A percentile compares a stretch with the other conserved stretches of the same genome.
Evolutionary conservation across 225 moss, liverwort and hornwort species (phyloP).

Genomic region (Pleurozium schreberi): DNA sequence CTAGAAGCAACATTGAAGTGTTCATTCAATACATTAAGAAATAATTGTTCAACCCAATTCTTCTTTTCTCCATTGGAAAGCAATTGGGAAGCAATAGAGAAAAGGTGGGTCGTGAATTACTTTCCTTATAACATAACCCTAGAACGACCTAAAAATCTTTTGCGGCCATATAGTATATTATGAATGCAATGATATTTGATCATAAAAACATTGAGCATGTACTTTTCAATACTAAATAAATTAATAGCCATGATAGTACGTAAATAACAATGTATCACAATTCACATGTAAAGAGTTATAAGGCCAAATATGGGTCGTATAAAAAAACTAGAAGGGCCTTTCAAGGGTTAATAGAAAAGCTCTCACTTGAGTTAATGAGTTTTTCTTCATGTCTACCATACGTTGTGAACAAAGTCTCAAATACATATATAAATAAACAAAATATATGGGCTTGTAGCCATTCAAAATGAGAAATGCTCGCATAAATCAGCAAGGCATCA

Average conservation of each 20-base stretch:
- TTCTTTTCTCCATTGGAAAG: not conserved
- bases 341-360: not conserved
- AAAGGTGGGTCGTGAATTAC: not conserved
- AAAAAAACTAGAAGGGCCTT: too few species aligned
- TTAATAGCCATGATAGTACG: too few species aligned
- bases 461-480: not conserved
- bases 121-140: too few species aligned
- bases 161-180: too few species aligned
- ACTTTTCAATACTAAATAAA: too few species aligned
- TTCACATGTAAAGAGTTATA: too few species aligned
- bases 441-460: not conserved
- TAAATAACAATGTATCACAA: too few species aligned
- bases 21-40: not conserved
- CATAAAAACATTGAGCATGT: too few species aligned
- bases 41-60: not conserved
- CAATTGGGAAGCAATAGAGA: not conserved
- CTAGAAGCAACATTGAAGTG: rapidly evolving
- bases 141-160: too few species aligned
- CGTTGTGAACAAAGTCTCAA: not conserved
- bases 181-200: too few species aligned
- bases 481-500: not conserved
- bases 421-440: not conserved
- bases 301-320: too few species aligned
- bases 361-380: too few species aligned
- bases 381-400: not conserved